Base-by-base conservation (phyloP, 2,329 filamentous ascomycete species). In the Claviceps arundinis region DNA sequence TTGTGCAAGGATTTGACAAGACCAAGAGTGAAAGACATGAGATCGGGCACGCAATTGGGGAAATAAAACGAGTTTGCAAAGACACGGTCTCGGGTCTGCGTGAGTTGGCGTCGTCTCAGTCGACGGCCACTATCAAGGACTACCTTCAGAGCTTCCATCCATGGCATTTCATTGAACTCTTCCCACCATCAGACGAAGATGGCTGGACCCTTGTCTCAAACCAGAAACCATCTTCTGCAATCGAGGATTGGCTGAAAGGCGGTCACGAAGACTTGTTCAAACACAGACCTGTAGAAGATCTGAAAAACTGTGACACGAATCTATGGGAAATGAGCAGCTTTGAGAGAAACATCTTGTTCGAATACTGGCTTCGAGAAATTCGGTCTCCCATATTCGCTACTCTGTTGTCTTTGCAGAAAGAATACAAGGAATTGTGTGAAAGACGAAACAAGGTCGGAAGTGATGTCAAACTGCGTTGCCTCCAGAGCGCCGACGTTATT, bases 401-500 rank as follows among this genome's bases (percentile, higher is more conserved):
- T 8, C 19, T 45, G 2, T 8, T 43, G n/a, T 41, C n/a, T 37
- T n/a, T 37, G 26, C 40, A 50, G 6, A 24, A 17, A 13, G 48
- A 44, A 44, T 50, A 50, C 26, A 13, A 4, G 26, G n/a, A 37
- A 37, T 24, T 44, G 11, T n/a, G 9, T 8, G 40, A 50, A 42
- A 8, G 19, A 22, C 48, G 41, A 45, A 34, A 40, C 19, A 45
- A 16, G 30, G 13, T 37, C 17, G 41, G 41, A 26, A 34, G 19
- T 30, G 41, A 50, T 4, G 48, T 50, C 16, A 45, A 50, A 17
- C 42, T 44, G 7, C 41, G 48, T 14, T 44, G 41, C 19, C 63
- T 75, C 1, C 54, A 62, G 2, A 22, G 63, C 14, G 70, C 72
- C 1, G 59, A 72, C 5, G 68, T 84, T 4, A 72, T 84, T 44